phyloP scores from a whole-genome alignment of 345 rosid species.

The Eucalyptus rudis region DNA sequence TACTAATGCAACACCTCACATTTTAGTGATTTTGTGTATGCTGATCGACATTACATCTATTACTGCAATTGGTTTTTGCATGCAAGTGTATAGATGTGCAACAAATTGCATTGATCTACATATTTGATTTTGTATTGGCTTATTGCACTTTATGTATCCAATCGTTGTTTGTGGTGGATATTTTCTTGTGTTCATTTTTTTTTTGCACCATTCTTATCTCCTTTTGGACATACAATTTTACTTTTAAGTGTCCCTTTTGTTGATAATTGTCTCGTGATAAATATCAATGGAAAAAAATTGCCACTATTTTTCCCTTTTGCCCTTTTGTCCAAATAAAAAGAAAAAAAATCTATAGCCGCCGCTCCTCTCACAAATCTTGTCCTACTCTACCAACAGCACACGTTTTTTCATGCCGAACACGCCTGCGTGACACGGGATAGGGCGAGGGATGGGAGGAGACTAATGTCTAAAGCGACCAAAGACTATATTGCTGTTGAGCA shows the following conservation, averaged over 20 bases:
- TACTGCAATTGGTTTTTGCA: not conserved
- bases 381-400: not conserved
- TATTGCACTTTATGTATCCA: not conserved
- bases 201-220: not conserved
- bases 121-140: not conserved
- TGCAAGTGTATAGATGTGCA: not conserved
- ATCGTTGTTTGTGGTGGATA: not conserved
- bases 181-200: not conserved
- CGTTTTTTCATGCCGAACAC: not conserved
- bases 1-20: not conserved
- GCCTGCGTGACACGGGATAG: accelerated
- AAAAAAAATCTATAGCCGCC: not conserved
- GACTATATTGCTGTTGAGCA: no score
- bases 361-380: not conserved
- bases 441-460: not conserved
- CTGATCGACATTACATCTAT: not conserved
- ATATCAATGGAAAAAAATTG: not conserved
- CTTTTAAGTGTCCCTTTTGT: not conserved
- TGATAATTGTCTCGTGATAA: not conserved
- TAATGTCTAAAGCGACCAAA: not conserved
- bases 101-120: not conserved
- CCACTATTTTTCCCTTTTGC: not conserved
- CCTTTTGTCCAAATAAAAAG: not conserved
- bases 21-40: not conserved
- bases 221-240: not conserved